Base-by-base conservation (phyloP, 352 stramenopile species). In the Pythium brachiatum region DNA sequence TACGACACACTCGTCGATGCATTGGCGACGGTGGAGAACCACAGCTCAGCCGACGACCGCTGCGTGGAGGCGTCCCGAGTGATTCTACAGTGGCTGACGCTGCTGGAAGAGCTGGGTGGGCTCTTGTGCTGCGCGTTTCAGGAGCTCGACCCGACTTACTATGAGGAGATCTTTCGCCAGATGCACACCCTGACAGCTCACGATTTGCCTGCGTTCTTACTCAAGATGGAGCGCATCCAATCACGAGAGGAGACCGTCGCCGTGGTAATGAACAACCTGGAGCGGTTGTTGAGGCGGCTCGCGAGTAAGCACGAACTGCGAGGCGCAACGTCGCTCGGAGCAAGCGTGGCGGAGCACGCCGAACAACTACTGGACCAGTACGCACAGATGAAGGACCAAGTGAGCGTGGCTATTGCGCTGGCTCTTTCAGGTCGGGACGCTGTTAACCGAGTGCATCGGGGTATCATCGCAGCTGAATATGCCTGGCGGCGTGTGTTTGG, bases 261-360 rank as follows among this genome's bases (percentile, higher is more conserved):
- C 18, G 63, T 81, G 53, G 72, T 80, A 47, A 52, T 83, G 26
- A 77, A 72, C n/a, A 86, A 81, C 53, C 34, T 83, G 7, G 67
- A 83, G 50, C 60, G 57, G 7, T 29, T 83, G 13, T 50, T 86
- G 1, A 78, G 72, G 38, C 70, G 63, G 7, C 64, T 81, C 2
- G 66, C 66, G 16, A 86, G 72, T 55, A 76, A 70, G 34, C 77
- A 83, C 29, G 76, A 86, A 38, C 54, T 86, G 31, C 64, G 72
- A 32, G 76, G 76, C 0, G 73, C 83, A 26, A 68, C 74, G 18
- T 64, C 72, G 12, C 76, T 69, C 46, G 75, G 70, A 15, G 68
- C 66, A 7, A 64, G 69, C 7, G 70, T 83, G 18, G 65, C 70
- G 3, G 57, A 76, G 2, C 66, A 83, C 46, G 74, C 72, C 0